phyloP scores from a whole-genome alignment of 805 yeast species.

The Starmerella apicola region DNA sequence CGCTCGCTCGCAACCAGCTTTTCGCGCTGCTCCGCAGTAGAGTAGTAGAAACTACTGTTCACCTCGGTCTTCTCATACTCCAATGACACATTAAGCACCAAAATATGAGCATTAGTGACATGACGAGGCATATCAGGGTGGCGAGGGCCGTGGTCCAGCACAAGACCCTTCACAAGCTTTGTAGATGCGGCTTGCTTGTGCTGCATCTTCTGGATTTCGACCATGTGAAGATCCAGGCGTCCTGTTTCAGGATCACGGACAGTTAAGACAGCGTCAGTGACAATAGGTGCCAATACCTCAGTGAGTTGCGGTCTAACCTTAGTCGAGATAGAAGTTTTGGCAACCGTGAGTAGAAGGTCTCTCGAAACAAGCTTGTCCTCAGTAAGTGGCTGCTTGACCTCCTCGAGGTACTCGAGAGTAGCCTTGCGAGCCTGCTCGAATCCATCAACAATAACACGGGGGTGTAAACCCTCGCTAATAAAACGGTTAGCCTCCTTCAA shows the following conservation, averaged over 20 bases:
- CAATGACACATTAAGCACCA: constrained; percentile 82
- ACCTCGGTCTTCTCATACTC: constrained; percentile 98
- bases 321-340: constrained; percentile 77
- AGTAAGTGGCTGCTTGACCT: constrained; percentile 43
- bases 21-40: constrained; percentile 91
- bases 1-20: constrained; percentile 88
- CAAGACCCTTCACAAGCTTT: constrained; percentile 72
- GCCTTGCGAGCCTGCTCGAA: constrained; percentile 80
- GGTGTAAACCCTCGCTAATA: constrained; percentile 89
- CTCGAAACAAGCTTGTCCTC: constrained; percentile 41
- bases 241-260: constrained; percentile 40
- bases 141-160: constrained; percentile 94
- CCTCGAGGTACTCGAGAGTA: constrained; percentile 54
- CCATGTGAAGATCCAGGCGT: constrained; percentile 82
- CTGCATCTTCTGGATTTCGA: constrained; percentile 98
- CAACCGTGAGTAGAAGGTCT: constrained; percentile 81
- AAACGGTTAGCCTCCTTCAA: constrained; percentile 89
- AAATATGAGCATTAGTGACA: constrained; percentile 68
- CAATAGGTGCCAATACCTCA: constrained; percentile 79
- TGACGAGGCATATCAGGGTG: constrained; percentile 98
- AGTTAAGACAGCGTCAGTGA: constrained; percentile 86
- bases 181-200: constrained; percentile 79
- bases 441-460: constrained; percentile 87
- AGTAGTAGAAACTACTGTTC: constrained; percentile 88
- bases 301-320: constrained; percentile 69